phyloP scores from a whole-genome alignment of 495 filamentous ascomycete species.

The Sordaria brevicollis region DNA sequence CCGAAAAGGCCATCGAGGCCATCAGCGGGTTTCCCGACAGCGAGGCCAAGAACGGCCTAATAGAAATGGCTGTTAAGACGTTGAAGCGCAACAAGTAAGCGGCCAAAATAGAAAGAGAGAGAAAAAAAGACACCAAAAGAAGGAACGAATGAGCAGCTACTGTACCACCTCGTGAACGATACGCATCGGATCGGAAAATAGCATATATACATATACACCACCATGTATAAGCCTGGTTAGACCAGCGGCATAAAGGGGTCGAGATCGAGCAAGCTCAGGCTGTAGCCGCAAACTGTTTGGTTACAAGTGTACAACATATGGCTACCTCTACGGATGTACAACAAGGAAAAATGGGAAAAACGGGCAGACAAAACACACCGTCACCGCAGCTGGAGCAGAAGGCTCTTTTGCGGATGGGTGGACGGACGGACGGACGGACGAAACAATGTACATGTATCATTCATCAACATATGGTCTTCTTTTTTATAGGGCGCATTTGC shows the following conservation, averaged over 20 bases:
- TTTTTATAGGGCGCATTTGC: not conserved
- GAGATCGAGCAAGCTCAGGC: not conserved
- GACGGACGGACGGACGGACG: not conserved
- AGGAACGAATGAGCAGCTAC: too few species aligned
- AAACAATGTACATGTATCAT: not conserved
- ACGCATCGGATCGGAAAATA: not conserved
- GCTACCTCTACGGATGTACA: too few species aligned
- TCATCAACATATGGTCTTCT: too few species aligned
- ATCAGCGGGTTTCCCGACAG: conserved; percentile 77
- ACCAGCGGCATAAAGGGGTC: not conserved
- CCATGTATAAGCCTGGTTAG: not conserved
- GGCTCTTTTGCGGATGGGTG: not conserved
- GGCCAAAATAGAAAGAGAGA: not conserved
- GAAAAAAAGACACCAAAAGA: not conserved
- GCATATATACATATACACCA: not conserved
- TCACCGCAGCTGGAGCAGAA: not conserved
- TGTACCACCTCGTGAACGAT: not conserved
- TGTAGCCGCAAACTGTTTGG: not conserved
- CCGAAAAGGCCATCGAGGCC: conserved; percentile 74
- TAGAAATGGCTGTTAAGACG: conserved; percentile 90
- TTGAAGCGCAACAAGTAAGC: conserved; percentile 74
- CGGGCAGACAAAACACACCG: not conserved
- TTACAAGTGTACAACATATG: not conserved
- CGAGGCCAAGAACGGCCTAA: conserved; percentile 80
- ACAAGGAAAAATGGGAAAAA: not conserved